Evolutionary conservation across 2,329 filamentous ascomycete genomes (phyloP).

Genomic region (Phaeoacremonium minimum): DNA sequence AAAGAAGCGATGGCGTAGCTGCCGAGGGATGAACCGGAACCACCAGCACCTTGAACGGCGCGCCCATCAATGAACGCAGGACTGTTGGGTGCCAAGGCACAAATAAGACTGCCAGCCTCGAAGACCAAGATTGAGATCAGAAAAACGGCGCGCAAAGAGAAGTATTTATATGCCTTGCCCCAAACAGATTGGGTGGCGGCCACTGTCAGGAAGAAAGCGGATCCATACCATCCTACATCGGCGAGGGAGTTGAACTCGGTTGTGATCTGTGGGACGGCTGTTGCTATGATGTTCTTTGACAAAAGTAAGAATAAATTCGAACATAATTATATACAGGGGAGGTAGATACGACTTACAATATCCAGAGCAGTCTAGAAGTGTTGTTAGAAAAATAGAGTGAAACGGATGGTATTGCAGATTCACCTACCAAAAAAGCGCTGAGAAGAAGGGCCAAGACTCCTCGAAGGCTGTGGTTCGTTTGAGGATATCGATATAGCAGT

Average conservation of each 20-base stretch:
- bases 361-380: too few species aligned
- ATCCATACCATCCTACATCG: constrained; percentile 23
- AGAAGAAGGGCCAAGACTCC: too few species aligned
- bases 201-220: constrained; percentile 25
- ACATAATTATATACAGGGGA: too few species aligned
- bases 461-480: too few species aligned
- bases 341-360: too few species aligned
- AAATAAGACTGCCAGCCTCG: constrained; percentile 27
- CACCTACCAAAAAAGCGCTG: too few species aligned
- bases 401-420: too few species aligned
- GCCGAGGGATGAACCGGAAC: constrained; percentile 24
- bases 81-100: constrained; percentile 25
- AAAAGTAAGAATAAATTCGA: too few species aligned
- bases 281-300: constrained; percentile 7
- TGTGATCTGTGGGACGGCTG: constrained; percentile 19
- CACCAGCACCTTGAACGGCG: constrained; percentile 29
- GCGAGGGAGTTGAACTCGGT: constrained; percentile 22
- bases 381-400: too few species aligned
- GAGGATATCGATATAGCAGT: too few species aligned
- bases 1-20: constrained; percentile 26
- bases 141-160: constrained; percentile 23
- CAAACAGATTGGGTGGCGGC: constrained; percentile 27
- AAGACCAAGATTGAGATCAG: constrained; percentile 23
- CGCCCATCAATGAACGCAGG: constrained; percentile 27
- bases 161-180: constrained; percentile 27